Base-by-base conservation (phyloP, 768 basidiomycete species). In the Hypsizygus marmoreus region DNA sequence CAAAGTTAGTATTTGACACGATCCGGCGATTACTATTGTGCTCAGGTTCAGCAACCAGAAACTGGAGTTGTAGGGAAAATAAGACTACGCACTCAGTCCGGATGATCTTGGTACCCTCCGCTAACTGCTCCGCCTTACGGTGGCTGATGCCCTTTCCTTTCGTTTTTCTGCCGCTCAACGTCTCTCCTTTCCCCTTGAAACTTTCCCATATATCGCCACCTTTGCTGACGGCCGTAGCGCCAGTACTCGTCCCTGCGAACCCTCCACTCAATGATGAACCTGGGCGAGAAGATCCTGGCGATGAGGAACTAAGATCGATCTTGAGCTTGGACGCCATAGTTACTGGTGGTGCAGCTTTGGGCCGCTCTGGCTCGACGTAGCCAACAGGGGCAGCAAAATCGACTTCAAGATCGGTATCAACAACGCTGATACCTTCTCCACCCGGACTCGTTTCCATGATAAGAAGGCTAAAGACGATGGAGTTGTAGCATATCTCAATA, bases 321-420 rank as follows among this genome's bases (percentile, higher is more conserved):
- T 93, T 93, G 43, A 98, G 80, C 69, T 97, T 98, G 23, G 88
- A 88, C 2, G 94, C 94, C 95, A 99, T 98, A 2, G 95, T 97
- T 16, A 86, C 63, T 2, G 85, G 86, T 0, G 92, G 84, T 2
- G 81, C 78, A 2, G 92, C 81, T 56, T 91, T 88, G 1, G 87
- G 86, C 35, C 88, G 80, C 54, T 93, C 87, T 1, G 97, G 97
- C 63, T 98, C 97, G 26, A 94, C 88, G 62, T 98, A 99, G 29
- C 90, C 90, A 16, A 91, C 80, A 0, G 95, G 95, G 1, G 94
- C 70, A 1, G 90, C 97, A 61, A 98, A 98, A 65, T 99, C 97
- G 44, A 98, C 97, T 67, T 97, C 95, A 1, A 99, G 81, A 76
- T 99, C 97, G 0, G 94, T 97, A 61, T 99, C 94, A 40, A 97